Conservation (phyloP, 1,284 basidiomycete species). For the Takashimella tepidaria region DNA sequence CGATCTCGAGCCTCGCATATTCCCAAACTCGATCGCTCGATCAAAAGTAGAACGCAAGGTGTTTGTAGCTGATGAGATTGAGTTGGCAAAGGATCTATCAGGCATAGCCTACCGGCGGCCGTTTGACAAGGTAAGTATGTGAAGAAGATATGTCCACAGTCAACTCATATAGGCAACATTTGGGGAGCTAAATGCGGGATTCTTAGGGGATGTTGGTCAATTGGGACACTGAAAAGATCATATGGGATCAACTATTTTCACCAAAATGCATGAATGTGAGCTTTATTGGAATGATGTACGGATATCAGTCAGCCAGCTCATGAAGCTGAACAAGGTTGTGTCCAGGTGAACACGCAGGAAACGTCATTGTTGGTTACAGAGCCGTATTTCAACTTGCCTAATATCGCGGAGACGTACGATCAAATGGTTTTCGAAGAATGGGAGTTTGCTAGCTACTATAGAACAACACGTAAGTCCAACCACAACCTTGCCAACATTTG, state of each 20-base stretch:
- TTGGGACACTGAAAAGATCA: constrained; percentile 85
- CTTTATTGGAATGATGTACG: no score
- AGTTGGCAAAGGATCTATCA: constrained; percentile 66
- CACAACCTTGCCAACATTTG: background rate
- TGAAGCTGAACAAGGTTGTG: background rate
- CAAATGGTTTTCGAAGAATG: constrained; percentile 95
- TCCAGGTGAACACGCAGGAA: constrained; percentile 64
- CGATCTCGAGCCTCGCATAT: constrained; percentile 48
- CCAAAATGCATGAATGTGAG: constrained; percentile 62
- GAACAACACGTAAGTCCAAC: constrained; percentile 65
- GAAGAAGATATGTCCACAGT: background rate
- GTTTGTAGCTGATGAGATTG: constrained; percentile 77
- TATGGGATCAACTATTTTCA: constrained; percentile 83
- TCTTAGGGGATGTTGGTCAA: constrained; percentile 77
- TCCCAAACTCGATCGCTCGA: constrained; percentile 72
- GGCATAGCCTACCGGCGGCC: constrained; percentile 74
- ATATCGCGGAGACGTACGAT: constrained; percentile 84
- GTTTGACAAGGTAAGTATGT: constrained; percentile 75
- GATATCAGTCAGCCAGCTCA: background rate
- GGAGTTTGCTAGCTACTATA: constrained; percentile 76
- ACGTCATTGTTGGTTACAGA: constrained; percentile 81
- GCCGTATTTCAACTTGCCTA: constrained; percentile 86
- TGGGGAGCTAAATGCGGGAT: constrained; percentile 3
- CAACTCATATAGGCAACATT: no score
- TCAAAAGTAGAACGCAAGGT: constrained; percentile 71